Base-by-base conservation (phyloP, 169 alveolate genomes). In the Plasmodium gonderi region DNA sequence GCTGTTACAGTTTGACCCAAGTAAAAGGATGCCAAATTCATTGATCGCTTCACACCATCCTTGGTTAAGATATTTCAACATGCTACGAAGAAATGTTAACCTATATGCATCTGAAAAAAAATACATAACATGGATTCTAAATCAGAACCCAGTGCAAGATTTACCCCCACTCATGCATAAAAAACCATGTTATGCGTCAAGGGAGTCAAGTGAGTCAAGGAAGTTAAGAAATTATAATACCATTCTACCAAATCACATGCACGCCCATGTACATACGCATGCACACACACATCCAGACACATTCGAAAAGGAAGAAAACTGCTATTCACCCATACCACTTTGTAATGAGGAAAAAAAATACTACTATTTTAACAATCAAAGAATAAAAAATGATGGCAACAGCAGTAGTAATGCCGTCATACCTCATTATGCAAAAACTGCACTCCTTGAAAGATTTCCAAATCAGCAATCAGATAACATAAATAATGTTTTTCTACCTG, bases 41-140 rank as follows among this genome's bases (percentile, higher is more conserved):
- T 76, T 94, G 11, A 96, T 91, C 47, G 99, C 99, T 14, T 94
- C 97, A 5, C 95, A 94, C 9, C 99, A 97, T 77, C 98, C 99
- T 1, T 97, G 99, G 99, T 78, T 97, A 54, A 96, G 89, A 42
- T 95, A 94, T 12, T 94, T 94, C 40, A 74, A 49, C 14, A 51
- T 75, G n/a, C 42, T 54, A 6, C 44, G 67, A 36, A 85, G 60
- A 47, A 82, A 17, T 7, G 3, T 49, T 11, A 11, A 6, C 47
- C 72, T 51, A 23, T 54, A 31, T 54, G 12, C 69, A n/a, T n/a
- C 69, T 54, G 69, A 23, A 14, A 77, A n/a, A 20, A 31, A 77
- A 14, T 14, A 69, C 14, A 38, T 26, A 7, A 8, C 69, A 54
- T 31, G 36, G 0, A 7, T 31, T 54, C 69, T 54, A 3, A 54